Conservation (phyloP, 371 early-diverging fungal genomes). For the Mortierella sp. region DNA sequence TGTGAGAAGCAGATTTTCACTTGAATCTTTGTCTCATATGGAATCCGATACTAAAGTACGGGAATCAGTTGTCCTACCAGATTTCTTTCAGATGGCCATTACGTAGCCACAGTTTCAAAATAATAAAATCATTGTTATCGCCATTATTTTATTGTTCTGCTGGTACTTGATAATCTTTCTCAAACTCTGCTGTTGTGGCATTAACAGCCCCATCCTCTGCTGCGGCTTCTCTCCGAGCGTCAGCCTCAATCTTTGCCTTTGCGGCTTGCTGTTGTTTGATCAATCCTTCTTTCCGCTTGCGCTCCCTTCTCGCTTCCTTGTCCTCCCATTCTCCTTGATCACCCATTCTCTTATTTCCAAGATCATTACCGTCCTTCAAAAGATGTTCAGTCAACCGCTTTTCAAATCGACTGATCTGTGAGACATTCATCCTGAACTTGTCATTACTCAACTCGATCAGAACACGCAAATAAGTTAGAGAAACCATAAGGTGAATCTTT, state of each 20-base stretch:
- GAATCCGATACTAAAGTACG: neutral
- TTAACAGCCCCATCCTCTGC: neutral
- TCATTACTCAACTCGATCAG: constrained; percentile 64
- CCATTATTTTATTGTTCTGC: neutral
- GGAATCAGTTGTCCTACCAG: constrained; percentile 11
- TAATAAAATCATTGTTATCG: neutral
- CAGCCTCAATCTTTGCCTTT: constrained; percentile 15
- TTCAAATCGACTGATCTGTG: constrained; percentile 65
- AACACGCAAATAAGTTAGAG: constrained; percentile 60
- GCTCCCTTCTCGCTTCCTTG: constrained; percentile 68
- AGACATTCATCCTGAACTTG: constrained; percentile 65
- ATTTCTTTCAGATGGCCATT: constrained; percentile 29
- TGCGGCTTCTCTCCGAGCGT: neutral
- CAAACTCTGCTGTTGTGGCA: neutral
- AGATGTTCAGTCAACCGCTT: constrained; percentile 47
- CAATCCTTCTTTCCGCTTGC: constrained; percentile 67
- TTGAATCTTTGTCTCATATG: neutral
- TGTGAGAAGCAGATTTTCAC: constrained; percentile 10
- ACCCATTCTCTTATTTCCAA: constrained; percentile 12
- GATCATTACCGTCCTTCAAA: constrained; percentile 1
- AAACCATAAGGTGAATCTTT: constrained; percentile 62
- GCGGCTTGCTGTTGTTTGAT: constrained; percentile 32
- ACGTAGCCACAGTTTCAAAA: neutral
- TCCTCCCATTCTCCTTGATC: constrained; percentile 61
- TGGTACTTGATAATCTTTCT: neutral